A percentile compares a stretch with the other conserved stretches of the same genome.
Evolutionary conservation across 1,284 basidiomycete genomes (phyloP).

Genomic region (Trametes sp.): DNA sequence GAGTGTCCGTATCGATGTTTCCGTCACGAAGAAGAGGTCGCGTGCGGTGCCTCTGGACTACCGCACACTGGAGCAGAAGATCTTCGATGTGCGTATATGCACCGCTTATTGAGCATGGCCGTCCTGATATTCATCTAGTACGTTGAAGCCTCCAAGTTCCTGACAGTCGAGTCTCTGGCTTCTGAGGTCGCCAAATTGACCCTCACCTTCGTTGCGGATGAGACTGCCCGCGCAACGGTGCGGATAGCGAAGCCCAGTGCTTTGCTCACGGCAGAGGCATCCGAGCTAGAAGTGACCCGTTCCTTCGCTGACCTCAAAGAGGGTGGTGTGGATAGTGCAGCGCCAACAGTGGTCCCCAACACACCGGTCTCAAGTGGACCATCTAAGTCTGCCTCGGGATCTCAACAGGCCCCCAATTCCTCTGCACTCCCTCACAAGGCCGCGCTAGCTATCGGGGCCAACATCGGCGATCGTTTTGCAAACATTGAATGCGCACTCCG

Average conservation of each 20-base stretch:
- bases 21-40: conserved; percentile 33
- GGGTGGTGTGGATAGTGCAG: not conserved
- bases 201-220: conserved; percentile 39
- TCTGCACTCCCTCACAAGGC: conserved; percentile 46
- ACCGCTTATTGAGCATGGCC: not conserved
- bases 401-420: not conserved
- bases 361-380: not conserved
- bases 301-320: conserved; percentile 44
- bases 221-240: conserved; percentile 55
- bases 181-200: conserved; percentile 62
- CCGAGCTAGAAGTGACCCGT: conserved; percentile 68
- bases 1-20: conserved; percentile 67
- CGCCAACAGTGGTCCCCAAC: not conserved
- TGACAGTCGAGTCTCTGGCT: conserved; percentile 80
- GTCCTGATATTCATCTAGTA: conserved; percentile 40
- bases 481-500: conserved; percentile 84
- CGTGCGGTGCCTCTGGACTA: conserved; percentile 44
- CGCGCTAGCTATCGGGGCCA: conserved; percentile 88
- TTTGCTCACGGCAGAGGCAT: conserved; percentile 71
- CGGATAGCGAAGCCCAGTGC: conserved; percentile 82
- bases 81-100: conserved; percentile 49
- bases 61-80: conserved; percentile 46
- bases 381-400: not conserved
- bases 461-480: conserved; percentile 88
- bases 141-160: conserved; percentile 58